Evolutionary conservation across 768 basidiomycete species (phyloP).

Genomic region (Termitomyces sp.): DNA sequence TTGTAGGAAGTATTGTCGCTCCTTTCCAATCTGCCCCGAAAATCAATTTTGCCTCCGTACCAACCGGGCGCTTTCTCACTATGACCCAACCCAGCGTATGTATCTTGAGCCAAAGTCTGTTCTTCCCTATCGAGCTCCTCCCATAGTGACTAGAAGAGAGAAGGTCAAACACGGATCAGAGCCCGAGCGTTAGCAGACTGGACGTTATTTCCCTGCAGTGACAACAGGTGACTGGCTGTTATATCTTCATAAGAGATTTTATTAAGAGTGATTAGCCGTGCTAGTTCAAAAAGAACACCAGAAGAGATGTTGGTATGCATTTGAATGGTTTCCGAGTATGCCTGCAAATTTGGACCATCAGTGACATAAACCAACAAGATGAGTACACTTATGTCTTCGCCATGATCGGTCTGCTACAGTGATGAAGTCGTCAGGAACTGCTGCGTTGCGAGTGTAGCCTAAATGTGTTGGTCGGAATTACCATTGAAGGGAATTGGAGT

Average conservation of each 20-base stretch:
- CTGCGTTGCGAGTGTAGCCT: not conserved
- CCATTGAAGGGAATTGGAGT: conserved; percentile 1
- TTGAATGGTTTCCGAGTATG: conserved; percentile 9
- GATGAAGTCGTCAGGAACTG: not conserved
- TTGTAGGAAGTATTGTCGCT: conserved; percentile 19
- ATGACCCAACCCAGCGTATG: conserved; percentile 37
- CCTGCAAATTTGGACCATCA: too few relatives aligned
- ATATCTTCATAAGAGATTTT: conserved; percentile 23
- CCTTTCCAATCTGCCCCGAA: conserved; percentile 33
- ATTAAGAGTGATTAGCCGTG: conserved; percentile 27
- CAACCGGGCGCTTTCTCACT: conserved; percentile 31
- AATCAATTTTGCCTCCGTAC: conserved; percentile 61
- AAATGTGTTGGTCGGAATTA: not conserved
- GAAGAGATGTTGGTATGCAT: conserved; percentile 19
- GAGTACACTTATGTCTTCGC: conserved; percentile 5
- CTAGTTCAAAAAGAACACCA: conserved; percentile 50
- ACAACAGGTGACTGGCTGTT: conserved; percentile 16
- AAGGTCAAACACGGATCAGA: not conserved
- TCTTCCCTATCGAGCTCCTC: conserved; percentile 55
- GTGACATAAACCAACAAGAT: not conserved
- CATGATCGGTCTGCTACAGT: conserved; percentile 8
- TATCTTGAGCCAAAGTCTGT: conserved; percentile 24
- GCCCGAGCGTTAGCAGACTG: conserved; percentile 15
- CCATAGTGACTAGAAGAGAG: conserved; percentile 48
- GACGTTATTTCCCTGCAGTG: conserved; percentile 25